phyloP scores from a whole-genome alignment of 768 basidiomycete genomes.

The Naematelia aurantialba region DNA sequence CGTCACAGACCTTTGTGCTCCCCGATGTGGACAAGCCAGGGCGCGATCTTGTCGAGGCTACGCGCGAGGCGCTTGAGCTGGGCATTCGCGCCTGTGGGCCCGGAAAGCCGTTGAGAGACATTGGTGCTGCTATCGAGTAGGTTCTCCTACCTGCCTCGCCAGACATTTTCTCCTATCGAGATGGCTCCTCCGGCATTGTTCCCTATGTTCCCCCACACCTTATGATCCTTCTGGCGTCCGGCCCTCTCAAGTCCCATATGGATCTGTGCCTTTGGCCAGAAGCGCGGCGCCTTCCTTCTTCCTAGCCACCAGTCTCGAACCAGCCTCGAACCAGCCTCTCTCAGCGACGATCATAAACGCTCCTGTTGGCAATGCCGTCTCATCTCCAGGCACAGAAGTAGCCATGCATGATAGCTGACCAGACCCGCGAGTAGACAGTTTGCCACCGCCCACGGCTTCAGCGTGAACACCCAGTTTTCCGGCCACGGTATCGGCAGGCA shows the following conservation, averaged over 20 bases:
- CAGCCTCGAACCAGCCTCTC: neutral
- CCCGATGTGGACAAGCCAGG: constrained; percentile 73
- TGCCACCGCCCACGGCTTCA: constrained; percentile 54
- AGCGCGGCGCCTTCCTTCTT: too few species aligned
- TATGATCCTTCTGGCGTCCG: neutral
- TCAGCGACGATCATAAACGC: neutral
- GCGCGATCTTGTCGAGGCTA: constrained; percentile 61
- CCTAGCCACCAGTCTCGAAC: neutral
- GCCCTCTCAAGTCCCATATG: too few species aligned
- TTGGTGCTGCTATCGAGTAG: constrained; percentile 64
- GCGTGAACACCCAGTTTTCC: constrained; percentile 66
- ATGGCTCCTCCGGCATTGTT: constrained; percentile 43
- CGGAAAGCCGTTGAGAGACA: constrained; percentile 63
- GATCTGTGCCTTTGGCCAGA: too few species aligned
- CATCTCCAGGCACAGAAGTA: neutral
- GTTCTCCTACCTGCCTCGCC: constrained; percentile 5
- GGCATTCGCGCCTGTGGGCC: constrained; percentile 75
- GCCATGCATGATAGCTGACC: neutral
- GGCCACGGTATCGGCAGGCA: constrained; percentile 82
- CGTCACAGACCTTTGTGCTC: constrained; percentile 75
- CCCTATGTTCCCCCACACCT: neutral
- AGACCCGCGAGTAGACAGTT: constrained; percentile 23
- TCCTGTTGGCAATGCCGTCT: neutral
- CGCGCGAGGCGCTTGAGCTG: constrained; percentile 63
- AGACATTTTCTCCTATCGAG: neutral